These are phyloP conservation scores for Dictyostelium citrinum DNA, from an alignment of 78 protist genomes.

Conservation along the genomic window DNA sequence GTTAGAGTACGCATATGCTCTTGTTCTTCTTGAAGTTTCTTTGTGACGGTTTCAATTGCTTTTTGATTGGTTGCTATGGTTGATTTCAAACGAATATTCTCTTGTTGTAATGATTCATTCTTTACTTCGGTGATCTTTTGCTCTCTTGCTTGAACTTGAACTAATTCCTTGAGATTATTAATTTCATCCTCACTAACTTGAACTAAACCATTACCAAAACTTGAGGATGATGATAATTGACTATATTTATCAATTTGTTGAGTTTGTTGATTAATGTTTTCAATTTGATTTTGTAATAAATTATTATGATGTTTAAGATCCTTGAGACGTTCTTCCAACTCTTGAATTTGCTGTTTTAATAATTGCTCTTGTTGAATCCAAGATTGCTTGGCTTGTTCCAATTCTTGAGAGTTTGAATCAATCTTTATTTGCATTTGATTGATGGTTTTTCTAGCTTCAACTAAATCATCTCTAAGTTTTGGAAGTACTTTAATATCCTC, in stretches of 20 bases:
- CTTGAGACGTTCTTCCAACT: slow-evolving; percentile 54
- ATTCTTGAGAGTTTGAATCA: not conserved
- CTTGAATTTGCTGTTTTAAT: slow-evolving; percentile 6
- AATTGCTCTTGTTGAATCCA: slow-evolving; percentile 55
- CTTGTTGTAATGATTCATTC: slow-evolving; percentile 46
- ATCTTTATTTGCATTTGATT: not conserved
- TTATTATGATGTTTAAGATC: slow-evolving; percentile 60
- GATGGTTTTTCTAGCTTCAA: slow-evolving; percentile 6
- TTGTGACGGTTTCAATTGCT: slow-evolving; percentile 30
- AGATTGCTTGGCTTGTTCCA: slow-evolving; percentile 7
- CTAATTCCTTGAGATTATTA: not conserved
- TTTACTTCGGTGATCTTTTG: slow-evolving; percentile 64
- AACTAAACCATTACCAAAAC: not conserved
- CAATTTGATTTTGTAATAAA: slow-evolving; percentile 46
- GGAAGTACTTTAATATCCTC: slow-evolving; percentile 52
- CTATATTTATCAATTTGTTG: slow-evolving; percentile 37
- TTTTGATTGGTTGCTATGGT: not conserved
- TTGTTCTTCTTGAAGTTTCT: not conserved
- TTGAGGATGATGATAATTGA: not conserved
- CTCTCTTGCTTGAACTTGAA: slow-evolving; percentile 59
- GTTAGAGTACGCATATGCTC: slow-evolving; percentile 55
- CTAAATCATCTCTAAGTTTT: slow-evolving; percentile 10
- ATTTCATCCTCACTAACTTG: not conserved
- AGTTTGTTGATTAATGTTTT: not conserved
- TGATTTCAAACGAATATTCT: slow-evolving; percentile 39